Conservation (phyloP, 1,139 yeast species). For the Blastobotrys serpentis region DNA sequence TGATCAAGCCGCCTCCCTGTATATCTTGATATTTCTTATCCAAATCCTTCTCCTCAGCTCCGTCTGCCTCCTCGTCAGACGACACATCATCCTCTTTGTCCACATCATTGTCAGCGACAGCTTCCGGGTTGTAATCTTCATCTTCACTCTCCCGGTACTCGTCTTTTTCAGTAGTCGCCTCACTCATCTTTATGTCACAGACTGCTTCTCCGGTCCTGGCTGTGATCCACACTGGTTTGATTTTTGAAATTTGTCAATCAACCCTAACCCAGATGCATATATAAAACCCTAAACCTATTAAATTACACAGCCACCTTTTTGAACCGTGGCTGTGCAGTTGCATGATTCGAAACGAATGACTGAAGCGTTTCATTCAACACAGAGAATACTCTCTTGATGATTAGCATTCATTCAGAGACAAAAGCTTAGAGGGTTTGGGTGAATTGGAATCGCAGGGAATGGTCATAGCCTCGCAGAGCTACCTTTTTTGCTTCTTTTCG, state of each 20-base stretch:
- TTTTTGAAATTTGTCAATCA: not conserved
- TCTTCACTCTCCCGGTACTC: constrained; percentile 62
- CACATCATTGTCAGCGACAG: constrained; percentile 12
- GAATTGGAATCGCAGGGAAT: too few relatives aligned
- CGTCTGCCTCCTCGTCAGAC: constrained; percentile 26
- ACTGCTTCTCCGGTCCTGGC: too few relatives aligned
- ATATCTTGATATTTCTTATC: constrained; percentile 43
- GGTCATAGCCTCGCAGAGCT: too few relatives aligned
- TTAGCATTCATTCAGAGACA: too few relatives aligned
- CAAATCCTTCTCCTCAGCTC: constrained; percentile 36
- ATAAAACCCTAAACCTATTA: too few relatives aligned
- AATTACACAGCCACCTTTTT: too few relatives aligned
- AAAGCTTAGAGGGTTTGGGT: too few relatives aligned
- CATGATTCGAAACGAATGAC: too few relatives aligned
- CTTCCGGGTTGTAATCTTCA: constrained; percentile 58
- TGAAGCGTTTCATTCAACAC: too few relatives aligned
- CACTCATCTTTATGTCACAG: too few relatives aligned
- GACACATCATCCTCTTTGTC: constrained; percentile 25
- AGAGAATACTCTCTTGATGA: too few relatives aligned
- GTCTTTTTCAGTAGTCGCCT: constrained; percentile 21
- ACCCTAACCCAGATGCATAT: not conserved
- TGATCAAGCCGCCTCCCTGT: constrained; percentile 56
- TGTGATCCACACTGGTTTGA: not conserved
- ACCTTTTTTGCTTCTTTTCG: too few relatives aligned
- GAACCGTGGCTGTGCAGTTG: not conserved